phyloP scores from a whole-genome alignment of 2,329 filamentous ascomycete species.

The Fusarium chuoi region DNA sequence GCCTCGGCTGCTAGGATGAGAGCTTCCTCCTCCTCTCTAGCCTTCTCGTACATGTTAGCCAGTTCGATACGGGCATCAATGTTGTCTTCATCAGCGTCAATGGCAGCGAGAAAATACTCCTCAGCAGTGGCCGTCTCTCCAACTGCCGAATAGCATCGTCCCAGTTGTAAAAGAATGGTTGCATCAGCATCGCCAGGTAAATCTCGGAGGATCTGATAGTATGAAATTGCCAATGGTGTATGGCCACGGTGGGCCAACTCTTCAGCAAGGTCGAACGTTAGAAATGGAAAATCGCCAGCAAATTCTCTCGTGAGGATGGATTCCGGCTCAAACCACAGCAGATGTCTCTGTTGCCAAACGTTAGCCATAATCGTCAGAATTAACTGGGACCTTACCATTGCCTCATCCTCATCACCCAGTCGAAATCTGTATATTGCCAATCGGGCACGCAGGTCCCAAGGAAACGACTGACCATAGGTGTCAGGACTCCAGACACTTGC shows the following conservation, averaged over 20 bases:
- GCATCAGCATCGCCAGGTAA: conserved; percentile 62
- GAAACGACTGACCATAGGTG: conserved; percentile 78
- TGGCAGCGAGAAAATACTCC: conserved; percentile 78
- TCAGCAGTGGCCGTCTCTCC: conserved; percentile 76
- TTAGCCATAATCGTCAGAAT: conserved; percentile 15
- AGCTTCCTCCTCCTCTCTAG: conserved; percentile 78
- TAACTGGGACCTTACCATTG: conserved; percentile 66
- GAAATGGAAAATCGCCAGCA: conserved; percentile 76
- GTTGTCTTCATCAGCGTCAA: conserved; percentile 75
- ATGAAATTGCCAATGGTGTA: conserved; percentile 58
- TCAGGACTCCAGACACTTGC: conserved; percentile 62
- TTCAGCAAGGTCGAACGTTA: conserved; percentile 75
- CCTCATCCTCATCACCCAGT: conserved; percentile 75
- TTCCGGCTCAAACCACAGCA: conserved; percentile 75
- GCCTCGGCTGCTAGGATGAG: conserved; percentile 81
- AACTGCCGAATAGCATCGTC: conserved; percentile 74
- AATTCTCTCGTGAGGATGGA: conserved; percentile 57
- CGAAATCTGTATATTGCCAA: conserved; percentile 85
- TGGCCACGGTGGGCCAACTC: conserved; percentile 52
- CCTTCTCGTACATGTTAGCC: conserved; percentile 84
- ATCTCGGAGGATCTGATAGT: conserved; percentile 65
- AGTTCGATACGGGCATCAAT: conserved; percentile 83
- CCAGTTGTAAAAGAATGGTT: conserved; percentile 65
- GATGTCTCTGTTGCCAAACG: conserved; percentile 62
- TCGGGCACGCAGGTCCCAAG: conserved; percentile 84